Evolutionary conservation across 148 eudicot genomes (phyloP).

Genomic region (Tetragonia tetragonoides): DNA sequence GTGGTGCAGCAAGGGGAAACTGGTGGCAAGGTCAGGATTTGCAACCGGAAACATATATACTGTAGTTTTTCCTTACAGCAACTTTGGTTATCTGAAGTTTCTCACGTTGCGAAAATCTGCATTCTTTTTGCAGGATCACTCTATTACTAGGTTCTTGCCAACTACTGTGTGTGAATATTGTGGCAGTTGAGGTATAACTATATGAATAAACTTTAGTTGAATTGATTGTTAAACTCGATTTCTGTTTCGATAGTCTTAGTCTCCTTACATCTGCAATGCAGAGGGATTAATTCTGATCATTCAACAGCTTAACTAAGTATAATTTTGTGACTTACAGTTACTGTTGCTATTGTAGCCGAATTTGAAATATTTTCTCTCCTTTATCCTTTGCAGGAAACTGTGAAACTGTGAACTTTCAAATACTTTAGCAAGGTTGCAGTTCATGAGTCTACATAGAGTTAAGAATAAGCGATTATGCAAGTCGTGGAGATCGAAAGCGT

Average conservation of each 20-base stretch:
- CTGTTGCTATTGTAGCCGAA: too few species aligned
- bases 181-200: constrained; percentile 10
- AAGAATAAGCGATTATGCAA: constrained; percentile 8
- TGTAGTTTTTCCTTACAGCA: background rate
- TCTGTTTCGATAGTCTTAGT: too few species aligned
- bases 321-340: too few species aligned
- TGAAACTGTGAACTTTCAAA: constrained; percentile 10
- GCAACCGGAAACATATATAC: background rate
- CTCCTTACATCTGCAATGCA: too few species aligned
- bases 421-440: background rate
- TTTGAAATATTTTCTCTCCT: background rate
- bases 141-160: constrained; percentile 45
- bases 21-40: constrained; percentile 83
- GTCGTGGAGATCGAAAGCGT: background rate
- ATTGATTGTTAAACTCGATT: too few species aligned
- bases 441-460: background rate
- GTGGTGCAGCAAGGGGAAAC: constrained; percentile 71
- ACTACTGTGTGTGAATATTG: constrained; percentile 8
- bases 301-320: too few species aligned
- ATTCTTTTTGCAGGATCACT: constrained; percentile 61
- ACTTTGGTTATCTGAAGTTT: background rate
- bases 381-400: constrained; percentile 18
- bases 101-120: constrained; percentile 1
- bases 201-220: background rate
- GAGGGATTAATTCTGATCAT: too few species aligned